Evolutionary conservation across 306 rosid species (phyloP).

Genomic region (Macrotyloma uniflorum): DNA sequence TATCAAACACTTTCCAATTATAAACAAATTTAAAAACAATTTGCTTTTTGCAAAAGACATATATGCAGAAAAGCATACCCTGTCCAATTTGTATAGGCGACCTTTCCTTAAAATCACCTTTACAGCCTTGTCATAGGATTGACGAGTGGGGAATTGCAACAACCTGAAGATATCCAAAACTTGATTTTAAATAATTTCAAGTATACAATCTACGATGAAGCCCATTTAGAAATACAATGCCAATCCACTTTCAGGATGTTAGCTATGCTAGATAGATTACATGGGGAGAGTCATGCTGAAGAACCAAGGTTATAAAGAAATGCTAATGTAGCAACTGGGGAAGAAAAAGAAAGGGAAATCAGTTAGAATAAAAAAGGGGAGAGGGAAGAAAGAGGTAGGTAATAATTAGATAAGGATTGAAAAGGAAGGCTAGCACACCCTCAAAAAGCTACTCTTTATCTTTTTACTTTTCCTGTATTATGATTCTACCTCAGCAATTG

Average conservation of each 20-base stretch:
- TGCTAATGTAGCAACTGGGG: neutral
- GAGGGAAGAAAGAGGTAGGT: neutral
- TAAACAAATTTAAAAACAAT: neutral
- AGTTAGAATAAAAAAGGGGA: neutral
- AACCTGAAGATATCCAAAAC: constrained; percentile 59
- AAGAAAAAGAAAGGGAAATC: neutral
- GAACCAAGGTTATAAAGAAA: neutral
- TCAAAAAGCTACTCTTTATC: neutral
- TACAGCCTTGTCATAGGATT: constrained; percentile 45
- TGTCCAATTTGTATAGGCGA: constrained; percentile 61
- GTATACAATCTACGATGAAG: neutral
- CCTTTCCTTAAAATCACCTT: constrained; percentile 45
- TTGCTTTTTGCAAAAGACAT: neutral
- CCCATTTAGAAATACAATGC: neutral
- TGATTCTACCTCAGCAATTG: neutral
- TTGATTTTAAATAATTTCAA: constrained; percentile 11
- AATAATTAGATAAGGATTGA: neutral
- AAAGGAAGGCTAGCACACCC: neutral
- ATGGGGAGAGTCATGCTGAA: neutral
- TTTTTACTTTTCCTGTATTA: neutral
- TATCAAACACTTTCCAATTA: constrained; percentile 4
- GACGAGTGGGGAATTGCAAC: constrained; percentile 61
- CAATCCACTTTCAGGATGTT: neutral
- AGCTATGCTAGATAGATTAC: neutral
- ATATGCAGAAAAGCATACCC: constrained; percentile 54